Evolutionary conservation across 371 early-diverging fungal genomes (phyloP).

Genomic region (Syncephalastrum monosporum): DNA sequence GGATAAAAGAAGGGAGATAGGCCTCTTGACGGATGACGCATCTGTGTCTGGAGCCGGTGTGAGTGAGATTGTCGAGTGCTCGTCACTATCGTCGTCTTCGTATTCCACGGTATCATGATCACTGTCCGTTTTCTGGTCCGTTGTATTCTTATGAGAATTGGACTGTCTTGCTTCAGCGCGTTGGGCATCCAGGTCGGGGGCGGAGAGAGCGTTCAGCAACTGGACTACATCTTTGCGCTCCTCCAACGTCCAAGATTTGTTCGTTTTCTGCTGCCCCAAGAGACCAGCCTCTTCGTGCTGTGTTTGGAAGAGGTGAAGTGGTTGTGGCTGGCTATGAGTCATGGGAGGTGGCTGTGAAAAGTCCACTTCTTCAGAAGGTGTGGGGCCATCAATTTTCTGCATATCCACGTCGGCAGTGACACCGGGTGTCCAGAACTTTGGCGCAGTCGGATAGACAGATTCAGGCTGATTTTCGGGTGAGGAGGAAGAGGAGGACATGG

Average conservation of each 20-base stretch:
- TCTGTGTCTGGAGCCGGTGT: background rate
- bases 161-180: background rate
- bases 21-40: no score
- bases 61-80: background rate
- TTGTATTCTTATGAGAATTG: background rate
- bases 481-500: background rate
- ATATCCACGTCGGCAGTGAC: slow-evolving; percentile 3
- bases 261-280: slow-evolving; percentile 3
- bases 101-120: background rate
- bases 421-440: slow-evolving; percentile 17
- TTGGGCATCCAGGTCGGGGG: slow-evolving; percentile 8
- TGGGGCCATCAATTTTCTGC: slow-evolving; percentile 5
- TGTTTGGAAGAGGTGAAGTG: slow-evolving; percentile 24
- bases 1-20: no score
- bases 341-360: slow-evolving; percentile 7
- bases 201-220: slow-evolving; percentile 39
- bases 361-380: slow-evolving; percentile 20
- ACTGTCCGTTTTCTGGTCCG: background rate
- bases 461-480: no score
- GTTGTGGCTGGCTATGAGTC: slow-evolving; percentile 14
- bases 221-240: slow-evolving; percentile 26
- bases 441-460: background rate
- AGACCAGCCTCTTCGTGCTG: slow-evolving; percentile 8
- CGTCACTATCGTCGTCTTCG: background rate
- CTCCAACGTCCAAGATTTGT: slow-evolving; percentile 16